Conservation (phyloP, 108 stramenopile genomes). For the Nitzschia inconspicua region DNA sequence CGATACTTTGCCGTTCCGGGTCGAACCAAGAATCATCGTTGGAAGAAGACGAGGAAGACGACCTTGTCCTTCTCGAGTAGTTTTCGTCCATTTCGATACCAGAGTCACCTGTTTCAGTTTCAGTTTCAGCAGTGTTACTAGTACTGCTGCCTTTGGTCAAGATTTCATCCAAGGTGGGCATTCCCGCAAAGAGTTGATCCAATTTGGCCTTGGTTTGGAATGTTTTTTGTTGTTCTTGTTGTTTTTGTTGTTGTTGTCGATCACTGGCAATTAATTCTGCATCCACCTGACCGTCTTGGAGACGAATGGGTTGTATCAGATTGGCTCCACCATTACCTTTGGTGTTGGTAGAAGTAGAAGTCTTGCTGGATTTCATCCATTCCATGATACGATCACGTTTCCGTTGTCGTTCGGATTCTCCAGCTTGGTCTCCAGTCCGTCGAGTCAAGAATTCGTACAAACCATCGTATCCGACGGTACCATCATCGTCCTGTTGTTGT, state of each 20-base stretch:
- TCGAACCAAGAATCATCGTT: constrained; percentile 40
- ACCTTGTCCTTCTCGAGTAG: constrained; percentile 2
- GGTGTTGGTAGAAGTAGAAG: background rate
- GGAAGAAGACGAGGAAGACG: background rate
- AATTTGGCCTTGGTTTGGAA: constrained; percentile 17
- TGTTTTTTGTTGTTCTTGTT: constrained; percentile 2
- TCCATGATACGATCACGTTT: constrained; percentile 28
- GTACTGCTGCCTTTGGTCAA: too few species aligned
- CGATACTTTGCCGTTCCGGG: constrained; percentile 20
- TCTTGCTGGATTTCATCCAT: constrained; percentile 6
- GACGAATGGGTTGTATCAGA: constrained; percentile 15
- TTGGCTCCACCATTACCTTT: constrained; percentile 4
- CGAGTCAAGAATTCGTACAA: constrained; percentile 27
- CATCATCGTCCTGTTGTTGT: too few species aligned
- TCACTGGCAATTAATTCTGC: background rate
- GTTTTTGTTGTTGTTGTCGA: constrained; percentile 1
- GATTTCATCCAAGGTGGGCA: constrained; percentile 44
- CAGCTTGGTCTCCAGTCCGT: constrained; percentile 9
- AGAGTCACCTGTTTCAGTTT: background rate
- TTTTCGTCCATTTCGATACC: background rate
- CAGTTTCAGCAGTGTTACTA: background rate
- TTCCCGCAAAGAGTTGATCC: constrained; percentile 34
- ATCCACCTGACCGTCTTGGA: constrained; percentile 21
- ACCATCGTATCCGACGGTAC: constrained; percentile 9
- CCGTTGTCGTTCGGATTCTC: constrained; percentile 22